Conservation (phyloP, 768 basidiomycete genomes). For the Lactarius hatsudake region DNA sequence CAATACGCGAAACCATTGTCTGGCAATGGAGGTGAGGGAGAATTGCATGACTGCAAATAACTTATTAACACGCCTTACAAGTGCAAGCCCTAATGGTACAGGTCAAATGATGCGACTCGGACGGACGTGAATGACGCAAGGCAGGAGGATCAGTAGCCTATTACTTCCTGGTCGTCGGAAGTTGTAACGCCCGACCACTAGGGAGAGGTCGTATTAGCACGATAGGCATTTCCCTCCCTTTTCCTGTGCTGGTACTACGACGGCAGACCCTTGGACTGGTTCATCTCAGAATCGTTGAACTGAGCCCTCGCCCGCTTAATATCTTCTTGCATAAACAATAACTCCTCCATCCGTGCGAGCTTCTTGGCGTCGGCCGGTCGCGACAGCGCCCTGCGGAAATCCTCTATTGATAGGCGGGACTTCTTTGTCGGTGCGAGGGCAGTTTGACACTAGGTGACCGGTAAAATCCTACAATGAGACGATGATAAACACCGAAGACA, state of each 20-base stretch:
- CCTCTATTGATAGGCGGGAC: conserved; percentile 79
- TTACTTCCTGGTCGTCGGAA: neutral
- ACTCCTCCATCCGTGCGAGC: conserved; percentile 86
- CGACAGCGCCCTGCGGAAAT: conserved; percentile 75
- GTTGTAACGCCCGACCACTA: conserved; percentile 5
- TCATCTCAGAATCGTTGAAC: conserved; percentile 59
- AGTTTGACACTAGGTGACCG: conserved; percentile 58
- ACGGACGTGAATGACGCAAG: conserved; percentile 36
- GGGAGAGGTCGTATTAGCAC: conserved; percentile 6
- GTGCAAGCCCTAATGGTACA: conserved; percentile 25
- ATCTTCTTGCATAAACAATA: conserved; percentile 91
- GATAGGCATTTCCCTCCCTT: neutral
- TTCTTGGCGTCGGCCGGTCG: conserved; percentile 89
- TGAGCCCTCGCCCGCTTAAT: conserved; percentile 85
- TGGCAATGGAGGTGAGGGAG: conserved; percentile 61
- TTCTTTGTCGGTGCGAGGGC: conserved; percentile 70
- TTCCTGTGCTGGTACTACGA: conserved; percentile 19
- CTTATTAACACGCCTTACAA: conserved; percentile 7
- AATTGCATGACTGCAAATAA: neutral
- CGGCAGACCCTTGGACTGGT: conserved; percentile 47
- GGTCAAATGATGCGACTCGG: conserved; percentile 29
- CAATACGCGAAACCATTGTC: conserved; percentile 76
- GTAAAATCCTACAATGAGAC: conserved; percentile 4
- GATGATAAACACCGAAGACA: conserved; percentile 28
- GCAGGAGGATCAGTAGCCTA: conserved; percentile 60